Base-by-base conservation (phyloP, 139 green algal species). In the Microglena sp. region DNA sequence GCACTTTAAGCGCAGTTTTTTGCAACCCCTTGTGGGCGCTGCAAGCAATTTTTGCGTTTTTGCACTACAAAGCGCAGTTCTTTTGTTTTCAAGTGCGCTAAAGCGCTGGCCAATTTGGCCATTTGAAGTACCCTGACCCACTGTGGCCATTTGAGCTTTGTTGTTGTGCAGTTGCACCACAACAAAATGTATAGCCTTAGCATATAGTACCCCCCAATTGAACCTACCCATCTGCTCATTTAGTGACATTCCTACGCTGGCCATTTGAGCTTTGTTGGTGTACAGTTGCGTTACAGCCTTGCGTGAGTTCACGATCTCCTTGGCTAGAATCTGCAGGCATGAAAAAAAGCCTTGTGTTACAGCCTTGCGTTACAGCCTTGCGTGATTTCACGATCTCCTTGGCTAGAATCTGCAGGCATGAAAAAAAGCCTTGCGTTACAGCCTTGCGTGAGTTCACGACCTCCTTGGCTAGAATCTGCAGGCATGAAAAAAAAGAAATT, bases 211-310 rank as follows among this genome's bases (percentile, higher is more conserved):
- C n/a, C 4, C 62, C 62, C n/a, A n/a, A 31, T 27, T 5, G 26
- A 34, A 15, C 71, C 65, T 62, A 84, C 77, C 86, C 2, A 96
- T 73, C 69, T 94, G 87, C 71, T 95, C 82, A 18, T 75, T 81
- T 21, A 96, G 80, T 18, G 77, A 59, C 5, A 79, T 81, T 62
- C 68, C 76, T 26, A 96, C 80, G 44, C 69, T 73, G 15, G 90
- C 79, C 61, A 96, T 80, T 56, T 91, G 87, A 4, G 89, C 89
- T 58, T 96, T 96, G 68, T 96, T 89, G 0, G 73, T 79, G 34
- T 87, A 86, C 62, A 96, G 50, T 31, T 79, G 73, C 4, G 55
- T 64, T 0, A 93, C 26, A 28, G 78, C 72, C 55, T 83, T 81
- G 11, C 82, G 66, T 15, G 80, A 83, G 32, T 86, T 74, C 15